These are phyloP conservation scores for Hansenula sp. DNA, from an alignment of 1,139 yeast genomes.

Conservation along the genomic window DNA sequence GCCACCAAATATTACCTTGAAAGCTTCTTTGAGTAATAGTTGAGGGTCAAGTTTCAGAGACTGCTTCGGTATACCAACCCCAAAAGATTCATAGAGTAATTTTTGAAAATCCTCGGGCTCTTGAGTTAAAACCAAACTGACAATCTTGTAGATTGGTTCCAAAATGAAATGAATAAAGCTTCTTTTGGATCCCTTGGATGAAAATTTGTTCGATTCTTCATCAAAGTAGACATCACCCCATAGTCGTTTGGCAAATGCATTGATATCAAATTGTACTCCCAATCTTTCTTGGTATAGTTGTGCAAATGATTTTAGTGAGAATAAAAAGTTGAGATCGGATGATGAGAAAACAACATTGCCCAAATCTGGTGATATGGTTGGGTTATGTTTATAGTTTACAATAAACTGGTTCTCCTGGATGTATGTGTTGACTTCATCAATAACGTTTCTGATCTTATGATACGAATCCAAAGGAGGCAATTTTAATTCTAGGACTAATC, in stretches of 20 bases:
- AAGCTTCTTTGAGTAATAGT: conserved; percentile 51
- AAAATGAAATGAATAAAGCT: conserved; percentile 68
- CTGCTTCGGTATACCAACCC: conserved; percentile 36
- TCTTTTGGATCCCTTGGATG: conserved; percentile 33
- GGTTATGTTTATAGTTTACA: conserved; percentile 26
- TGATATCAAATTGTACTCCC: conserved; percentile 31
- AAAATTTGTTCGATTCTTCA: conserved; percentile 39
- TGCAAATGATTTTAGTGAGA: conserved; percentile 66
- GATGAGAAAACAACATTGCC: conserved; percentile 78
- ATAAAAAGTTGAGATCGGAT: conserved; percentile 53
- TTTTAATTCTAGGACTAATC: conserved; percentile 71
- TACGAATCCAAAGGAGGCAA: conserved; percentile 74
- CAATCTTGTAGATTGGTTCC: conserved; percentile 76
- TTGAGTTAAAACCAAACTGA: conserved; percentile 56
- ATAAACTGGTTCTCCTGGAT: conserved; percentile 28
- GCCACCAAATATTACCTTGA: conserved; percentile 48
- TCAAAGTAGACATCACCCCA: conserved; percentile 79
- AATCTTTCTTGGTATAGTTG: conserved; percentile 35
- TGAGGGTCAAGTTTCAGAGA: conserved; percentile 49
- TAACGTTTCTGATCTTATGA: conserved; percentile 54
- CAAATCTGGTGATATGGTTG: conserved; percentile 50
- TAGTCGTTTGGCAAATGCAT: conserved; percentile 45
- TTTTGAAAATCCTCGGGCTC: conserved; percentile 38
- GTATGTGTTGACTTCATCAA: conserved; percentile 61
- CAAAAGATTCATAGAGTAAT: conserved; percentile 44